Evolutionary conservation across 2,329 filamentous ascomycete genomes (phyloP).

Genomic region (Pezicula neosporulosa): DNA sequence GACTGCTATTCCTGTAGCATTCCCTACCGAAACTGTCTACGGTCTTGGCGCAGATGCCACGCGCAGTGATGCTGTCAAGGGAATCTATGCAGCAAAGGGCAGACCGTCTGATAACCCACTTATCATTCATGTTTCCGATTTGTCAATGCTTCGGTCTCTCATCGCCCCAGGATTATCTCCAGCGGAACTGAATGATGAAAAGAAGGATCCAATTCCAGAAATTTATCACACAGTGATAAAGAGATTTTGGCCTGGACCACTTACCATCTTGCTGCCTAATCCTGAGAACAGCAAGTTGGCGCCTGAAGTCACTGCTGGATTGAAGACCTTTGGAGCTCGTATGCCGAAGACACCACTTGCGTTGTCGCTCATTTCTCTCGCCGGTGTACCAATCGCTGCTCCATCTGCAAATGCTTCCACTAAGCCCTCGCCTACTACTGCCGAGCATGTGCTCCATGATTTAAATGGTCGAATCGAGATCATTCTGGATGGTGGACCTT

Average conservation of each 20-base stretch:
- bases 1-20: slow-evolving; percentile 68
- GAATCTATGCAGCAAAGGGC: slow-evolving; percentile 91
- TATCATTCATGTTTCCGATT: slow-evolving; percentile 85
- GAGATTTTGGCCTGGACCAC: slow-evolving; percentile 88
- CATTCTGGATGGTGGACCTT: slow-evolving; percentile 85
- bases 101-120: slow-evolving; percentile 91
- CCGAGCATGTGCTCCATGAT: slow-evolving; percentile 85
- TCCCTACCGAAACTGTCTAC: slow-evolving; percentile 97
- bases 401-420: slow-evolving; percentile 95
- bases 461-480: slow-evolving; percentile 77
- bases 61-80: slow-evolving; percentile 73
- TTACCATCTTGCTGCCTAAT: slow-evolving; percentile 85
- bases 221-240: slow-evolving; percentile 72
- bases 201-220: slow-evolving; percentile 21
- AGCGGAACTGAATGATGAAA: neutral
- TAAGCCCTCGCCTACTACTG: slow-evolving; percentile 85
- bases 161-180: slow-evolving; percentile 4
- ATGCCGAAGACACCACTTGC: slow-evolving; percentile 88
- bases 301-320: slow-evolving; percentile 85
- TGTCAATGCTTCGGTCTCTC: slow-evolving; percentile 36
- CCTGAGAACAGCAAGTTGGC: slow-evolving; percentile 69
- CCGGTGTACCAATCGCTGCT: slow-evolving; percentile 77
- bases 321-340: slow-evolving; percentile 81
- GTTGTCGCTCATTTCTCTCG: slow-evolving; percentile 76
- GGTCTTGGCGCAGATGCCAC: slow-evolving; percentile 96